Evolutionary conservation across 2,329 filamentous ascomycete genomes (phyloP), one percentile per base, ranked within the genome.

Genomic region (Colletotrichum sp.): DNA sequence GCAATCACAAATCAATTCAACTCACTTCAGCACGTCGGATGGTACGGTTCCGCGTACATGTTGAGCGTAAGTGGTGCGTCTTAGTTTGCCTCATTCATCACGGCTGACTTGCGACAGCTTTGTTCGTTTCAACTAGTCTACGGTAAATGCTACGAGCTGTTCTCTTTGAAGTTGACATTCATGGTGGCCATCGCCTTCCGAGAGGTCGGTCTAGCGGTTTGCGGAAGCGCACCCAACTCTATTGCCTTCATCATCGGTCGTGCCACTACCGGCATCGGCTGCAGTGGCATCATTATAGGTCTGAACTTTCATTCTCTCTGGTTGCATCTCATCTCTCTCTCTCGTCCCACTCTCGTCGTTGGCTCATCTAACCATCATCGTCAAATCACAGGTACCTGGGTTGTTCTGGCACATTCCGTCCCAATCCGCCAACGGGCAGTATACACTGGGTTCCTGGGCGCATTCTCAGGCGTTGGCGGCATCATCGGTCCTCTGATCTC

Each of bases 21-120:
- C 67, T 87, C 88, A 18, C 81, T 91, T 1, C 80, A 82, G 6
- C 89, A 92, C 78, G 87, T 91, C 16, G 89, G 89, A 44, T 92
- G 90, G 90, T 91, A 91, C 79, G 88, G 86, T 12, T 87, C 86
- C 69, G 86, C 87, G 28, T 90, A 89, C 78, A 85, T 85, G 55
- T 73, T 83, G 21, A 84, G 13, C 87, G 85, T 85, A 81, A 76
- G 83, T 79, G 28, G 13, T 24, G 26, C 10, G 5, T 62, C 59
- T 62, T 34, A 7, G 24, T 18, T 21, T 49, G 44, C 18, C 18
- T 12, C 44, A 34, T 62, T 28, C 28, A 18, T 2, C 28, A 13
- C 18, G 9, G 8, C 59, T 32, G 59, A n/a, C 28, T n/a, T 6
- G n/a, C 21, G 10, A 28, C 7, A 72, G 71, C 63, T 72, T 30